Conservation (phyloP, 2,329 filamentous ascomycete genomes). For the Verticillium isaacii region DNA sequence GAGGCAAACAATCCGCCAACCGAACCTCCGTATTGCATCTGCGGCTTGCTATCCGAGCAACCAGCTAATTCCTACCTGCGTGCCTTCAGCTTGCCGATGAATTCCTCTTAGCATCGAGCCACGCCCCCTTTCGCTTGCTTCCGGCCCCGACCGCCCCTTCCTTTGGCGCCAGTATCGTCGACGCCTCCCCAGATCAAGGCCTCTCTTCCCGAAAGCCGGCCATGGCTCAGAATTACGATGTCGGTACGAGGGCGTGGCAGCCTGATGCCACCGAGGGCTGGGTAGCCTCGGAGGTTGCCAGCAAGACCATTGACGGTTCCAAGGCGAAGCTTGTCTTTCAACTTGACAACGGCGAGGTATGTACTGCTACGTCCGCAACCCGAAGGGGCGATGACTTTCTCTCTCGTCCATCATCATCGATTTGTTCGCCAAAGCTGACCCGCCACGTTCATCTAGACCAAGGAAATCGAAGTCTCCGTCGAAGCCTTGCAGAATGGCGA, state of each 20-base stretch:
- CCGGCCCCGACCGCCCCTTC: conserved; percentile 3
- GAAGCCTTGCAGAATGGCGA: conserved; percentile 74
- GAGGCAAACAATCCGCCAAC: background rate
- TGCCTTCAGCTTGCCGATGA: conserved; percentile 7
- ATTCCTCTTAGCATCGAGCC: conserved; percentile 9
- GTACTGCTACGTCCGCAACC: conserved; percentile 4
- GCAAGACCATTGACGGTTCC: conserved; percentile 77
- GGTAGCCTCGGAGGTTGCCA: conserved; percentile 90
- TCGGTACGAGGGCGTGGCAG: conserved; percentile 97
- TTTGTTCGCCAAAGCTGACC: conserved; percentile 3
- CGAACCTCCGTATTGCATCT: background rate
- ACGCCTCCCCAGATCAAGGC: conserved; percentile 7
- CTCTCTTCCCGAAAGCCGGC: conserved; percentile 8
- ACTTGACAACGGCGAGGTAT: conserved; percentile 88
- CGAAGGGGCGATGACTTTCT: background rate
- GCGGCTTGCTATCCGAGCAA: background rate
- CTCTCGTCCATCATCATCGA: conserved; percentile 6
- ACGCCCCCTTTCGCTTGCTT: conserved; percentile 8
- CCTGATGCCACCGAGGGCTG: conserved; percentile 93
- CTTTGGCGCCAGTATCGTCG: conserved; percentile 7
- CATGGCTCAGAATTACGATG: conserved; percentile 94
- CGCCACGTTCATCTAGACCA: conserved; percentile 50
- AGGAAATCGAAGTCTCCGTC: conserved; percentile 71
- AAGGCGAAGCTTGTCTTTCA: conserved; percentile 86
- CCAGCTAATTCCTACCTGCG: background rate